These are phyloP conservation scores for Podospora appendiculata DNA, from an alignment of 495 filamentous ascomycete genomes.

Conservation along the genomic window DNA sequence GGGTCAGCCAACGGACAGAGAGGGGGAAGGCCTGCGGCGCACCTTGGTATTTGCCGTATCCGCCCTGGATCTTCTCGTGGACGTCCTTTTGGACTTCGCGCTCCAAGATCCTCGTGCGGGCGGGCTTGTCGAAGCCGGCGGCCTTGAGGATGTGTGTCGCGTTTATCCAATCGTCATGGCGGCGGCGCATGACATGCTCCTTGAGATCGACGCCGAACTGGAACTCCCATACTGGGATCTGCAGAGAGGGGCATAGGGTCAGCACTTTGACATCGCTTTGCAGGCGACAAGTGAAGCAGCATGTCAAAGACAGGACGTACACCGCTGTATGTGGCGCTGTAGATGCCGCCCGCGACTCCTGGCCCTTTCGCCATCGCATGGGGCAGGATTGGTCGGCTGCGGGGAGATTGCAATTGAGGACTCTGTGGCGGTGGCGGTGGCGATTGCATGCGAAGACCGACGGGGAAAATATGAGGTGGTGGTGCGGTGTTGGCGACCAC, in stretches of 20 bases:
- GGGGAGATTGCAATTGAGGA: background rate
- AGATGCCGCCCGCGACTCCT: slow-evolving; percentile 44
- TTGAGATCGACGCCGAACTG: slow-evolving; percentile 66
- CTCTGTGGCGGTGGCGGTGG: background rate
- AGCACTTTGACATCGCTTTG: background rate
- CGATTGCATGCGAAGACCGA: background rate
- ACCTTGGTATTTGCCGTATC: slow-evolving; percentile 99
- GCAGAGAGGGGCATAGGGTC: background rate
- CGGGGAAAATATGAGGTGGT: background rate
- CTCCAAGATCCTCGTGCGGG: slow-evolving; percentile 88
- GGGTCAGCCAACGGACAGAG: slow-evolving; percentile 10
- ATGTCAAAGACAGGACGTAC: slow-evolving; percentile 44
- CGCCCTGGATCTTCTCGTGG: slow-evolving; percentile 96
- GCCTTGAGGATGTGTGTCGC: slow-evolving; percentile 90
- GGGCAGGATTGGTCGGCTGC: background rate
- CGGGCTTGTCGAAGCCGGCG: slow-evolving; percentile 66
- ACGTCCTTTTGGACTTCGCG: slow-evolving; percentile 92
- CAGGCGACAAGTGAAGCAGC: background rate
- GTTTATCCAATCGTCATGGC: slow-evolving; percentile 85
- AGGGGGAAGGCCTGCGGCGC: slow-evolving; percentile 3
- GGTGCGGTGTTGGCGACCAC: background rate
- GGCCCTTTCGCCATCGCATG: slow-evolving; percentile 31
- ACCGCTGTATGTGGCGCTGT: slow-evolving; percentile 90
- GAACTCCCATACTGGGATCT: slow-evolving; percentile 89
- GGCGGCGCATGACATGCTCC: slow-evolving; percentile 80